phyloP scores from a whole-genome alignment of 208 protist genomes.

The Acanthamoeba divionensis region DNA sequence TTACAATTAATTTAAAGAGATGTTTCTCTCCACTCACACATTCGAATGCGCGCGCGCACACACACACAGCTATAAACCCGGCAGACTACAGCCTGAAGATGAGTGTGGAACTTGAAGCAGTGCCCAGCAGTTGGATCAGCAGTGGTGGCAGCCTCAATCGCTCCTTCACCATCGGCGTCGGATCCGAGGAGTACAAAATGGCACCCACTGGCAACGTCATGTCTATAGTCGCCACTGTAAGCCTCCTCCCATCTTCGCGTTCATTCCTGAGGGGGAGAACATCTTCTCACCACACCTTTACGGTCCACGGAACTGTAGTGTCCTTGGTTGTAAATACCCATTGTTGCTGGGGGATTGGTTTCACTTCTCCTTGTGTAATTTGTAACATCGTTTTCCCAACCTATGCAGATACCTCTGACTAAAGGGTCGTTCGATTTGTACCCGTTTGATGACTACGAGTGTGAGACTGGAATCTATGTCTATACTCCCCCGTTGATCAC shows the following conservation, averaged over 20 bases:
- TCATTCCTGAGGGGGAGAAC: too few species aligned
- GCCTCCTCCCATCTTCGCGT: too few species aligned
- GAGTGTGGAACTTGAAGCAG: neutral
- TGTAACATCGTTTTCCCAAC: neutral
- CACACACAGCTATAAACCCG: neutral
- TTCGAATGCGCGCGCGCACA: too few species aligned
- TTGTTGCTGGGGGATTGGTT: too few species aligned
- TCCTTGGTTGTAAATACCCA: too few species aligned
- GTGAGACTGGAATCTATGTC: neutral
- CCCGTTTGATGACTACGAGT: conserved; percentile 2
- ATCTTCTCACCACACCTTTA: too few species aligned
- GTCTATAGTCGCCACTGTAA: neutral
- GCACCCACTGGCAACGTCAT: neutral
- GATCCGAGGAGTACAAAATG: neutral
- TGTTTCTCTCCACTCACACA: neutral
- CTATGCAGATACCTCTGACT: neutral
- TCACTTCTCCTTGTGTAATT: neutral
- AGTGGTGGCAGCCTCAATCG: neutral
- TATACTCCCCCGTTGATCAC: neutral
- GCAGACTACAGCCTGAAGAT: neutral
- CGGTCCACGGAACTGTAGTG: too few species aligned
- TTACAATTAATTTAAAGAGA: too few species aligned
- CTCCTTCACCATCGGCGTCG: neutral
- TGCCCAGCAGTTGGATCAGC: neutral
- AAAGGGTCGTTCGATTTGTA: neutral